A percentile compares a stretch with the other conserved stretches of the same genome.
phyloP scores from a whole-genome alignment of 75 land plant genomes.

The Ceratopteris richardii region DNA sequence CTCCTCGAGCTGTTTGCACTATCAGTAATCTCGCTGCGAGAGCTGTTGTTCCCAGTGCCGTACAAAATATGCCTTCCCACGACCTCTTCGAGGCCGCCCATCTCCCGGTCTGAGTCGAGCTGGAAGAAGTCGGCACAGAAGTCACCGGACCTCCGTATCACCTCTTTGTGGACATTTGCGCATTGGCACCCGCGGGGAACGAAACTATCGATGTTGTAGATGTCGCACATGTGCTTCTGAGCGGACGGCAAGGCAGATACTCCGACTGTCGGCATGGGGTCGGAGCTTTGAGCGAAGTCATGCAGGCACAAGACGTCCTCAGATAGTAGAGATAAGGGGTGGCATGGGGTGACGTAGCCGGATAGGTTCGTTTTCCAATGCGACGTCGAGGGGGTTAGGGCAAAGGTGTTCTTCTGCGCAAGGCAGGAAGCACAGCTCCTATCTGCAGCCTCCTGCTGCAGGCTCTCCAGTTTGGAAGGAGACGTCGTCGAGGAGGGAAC shows the following conservation, averaged over 20 bases:
- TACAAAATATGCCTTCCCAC: constrained; percentile 51
- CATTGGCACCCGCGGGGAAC: too few species aligned
- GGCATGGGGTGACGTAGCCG: constrained; percentile 47
- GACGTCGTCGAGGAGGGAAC: neutral
- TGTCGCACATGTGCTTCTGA: too few species aligned
- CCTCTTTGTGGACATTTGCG: neutral
- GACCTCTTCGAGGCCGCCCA: constrained; percentile 61
- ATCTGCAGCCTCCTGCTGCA: neutral
- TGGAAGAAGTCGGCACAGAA: neutral
- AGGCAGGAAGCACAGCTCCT: neutral
- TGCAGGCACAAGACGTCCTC: neutral
- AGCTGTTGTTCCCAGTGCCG: constrained; percentile 10
- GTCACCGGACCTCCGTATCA: too few species aligned
- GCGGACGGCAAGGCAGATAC: neutral
- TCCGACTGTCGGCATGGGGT: neutral
- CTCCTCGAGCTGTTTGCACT: too few species aligned
- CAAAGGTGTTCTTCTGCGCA: constrained; percentile 18
- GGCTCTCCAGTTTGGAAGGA: neutral
- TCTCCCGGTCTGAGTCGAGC: neutral
- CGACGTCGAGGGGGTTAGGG: constrained; percentile 42
- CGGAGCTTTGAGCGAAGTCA: neutral
- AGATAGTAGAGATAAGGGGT: constrained; percentile 28
- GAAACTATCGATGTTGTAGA: too few species aligned
- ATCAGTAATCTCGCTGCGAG: neutral
- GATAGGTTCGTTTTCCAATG: constrained; percentile 51